Evolutionary conservation across 1,284 basidiomycete genomes (phyloP).

Genomic region (Ustilago cynodontis): DNA sequence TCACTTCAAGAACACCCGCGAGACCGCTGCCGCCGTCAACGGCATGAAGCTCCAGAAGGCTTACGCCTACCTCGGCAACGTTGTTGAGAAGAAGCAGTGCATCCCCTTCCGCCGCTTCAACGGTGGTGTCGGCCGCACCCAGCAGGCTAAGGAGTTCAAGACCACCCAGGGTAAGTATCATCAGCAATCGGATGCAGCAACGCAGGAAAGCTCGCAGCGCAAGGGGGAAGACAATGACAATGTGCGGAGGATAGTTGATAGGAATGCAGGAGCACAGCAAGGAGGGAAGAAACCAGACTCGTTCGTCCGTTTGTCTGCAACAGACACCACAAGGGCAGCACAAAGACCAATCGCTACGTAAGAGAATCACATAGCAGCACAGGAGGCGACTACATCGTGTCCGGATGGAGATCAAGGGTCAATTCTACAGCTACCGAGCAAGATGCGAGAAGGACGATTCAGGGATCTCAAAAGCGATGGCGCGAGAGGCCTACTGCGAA

Average conservation of each 20-base stretch:
- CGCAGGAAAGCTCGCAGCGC: not conserved
- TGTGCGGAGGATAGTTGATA: not conserved
- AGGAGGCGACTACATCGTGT: not conserved
- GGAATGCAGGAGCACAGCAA: not conserved
- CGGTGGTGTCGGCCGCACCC: constrained; percentile 95
- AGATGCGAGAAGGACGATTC: not conserved
- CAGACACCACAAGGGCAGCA: too few species aligned
- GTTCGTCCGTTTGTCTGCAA: too few species aligned
- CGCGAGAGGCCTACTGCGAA: not conserved
- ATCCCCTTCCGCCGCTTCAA: constrained; percentile 97
- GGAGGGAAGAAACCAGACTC: too few species aligned
- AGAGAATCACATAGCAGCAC: too few species aligned
- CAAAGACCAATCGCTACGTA: too few species aligned
- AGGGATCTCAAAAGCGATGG: too few species aligned
- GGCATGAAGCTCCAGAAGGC: constrained; percentile 96
- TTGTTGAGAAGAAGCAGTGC: constrained; percentile 95
- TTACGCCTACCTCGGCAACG: constrained; percentile 92
- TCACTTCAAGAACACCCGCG: constrained; percentile 99
- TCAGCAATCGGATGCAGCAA: not conserved
- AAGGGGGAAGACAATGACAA: not conserved
- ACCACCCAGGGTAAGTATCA: constrained; percentile 85
- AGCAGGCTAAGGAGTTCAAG: constrained; percentile 98
- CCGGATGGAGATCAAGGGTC: not conserved
- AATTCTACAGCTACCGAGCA: not conserved
- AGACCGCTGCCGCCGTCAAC: constrained; percentile 72